Evolutionary conservation across 257 asterid species (phyloP), one percentile per base, ranked within the genome.

Genomic region (Fraxinus anomala): DNA sequence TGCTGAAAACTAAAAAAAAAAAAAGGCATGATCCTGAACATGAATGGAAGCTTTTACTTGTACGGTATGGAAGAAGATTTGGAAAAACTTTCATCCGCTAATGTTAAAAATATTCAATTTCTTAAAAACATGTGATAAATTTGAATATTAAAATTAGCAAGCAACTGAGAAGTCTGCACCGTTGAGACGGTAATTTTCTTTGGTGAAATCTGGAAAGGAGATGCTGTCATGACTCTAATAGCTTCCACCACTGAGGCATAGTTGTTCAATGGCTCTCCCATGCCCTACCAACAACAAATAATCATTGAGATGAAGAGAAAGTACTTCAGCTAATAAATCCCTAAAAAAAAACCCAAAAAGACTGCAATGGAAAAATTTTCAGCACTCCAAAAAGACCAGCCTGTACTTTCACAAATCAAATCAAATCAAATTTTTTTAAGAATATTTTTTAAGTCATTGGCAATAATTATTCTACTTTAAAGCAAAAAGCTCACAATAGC

Each of bases 221-320:
- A 81, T 72, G 93, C 91, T 63, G 87, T 93, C 98, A 95, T 95
- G 70, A 85, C 93, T 78, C 87, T 87, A 77, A 95, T 86, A 42
- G 98, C 97, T 24, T 93, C 99, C 66, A 93, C 94, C 81, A 95
- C 88, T 4, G 96, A 83, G n/a, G 88, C 74, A 80, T 93, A 91
- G 83, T 93, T 93, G 77, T 93, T 95, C 70, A 93, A 81, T 63
- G 98, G 98, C 84, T 95, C 98, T 34, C 98, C 99, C 98, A 95
- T 95, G 80, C 99, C 98, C 98, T 93, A 85, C 76, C 79, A 78
- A 79, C 14, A 73, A 67, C 30, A 37, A 77, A 75, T 42, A 68
- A 81, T 75, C 69, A 82, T 31, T 13, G 78, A 39, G 69, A 26
- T 24, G 0, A 26, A 26, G 36, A 63, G 69, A 63, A 24, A 21